Base-by-base conservation (phyloP, 2,329 filamentous ascomycete species). In the Colletotrichum gloeosporioides region DNA sequence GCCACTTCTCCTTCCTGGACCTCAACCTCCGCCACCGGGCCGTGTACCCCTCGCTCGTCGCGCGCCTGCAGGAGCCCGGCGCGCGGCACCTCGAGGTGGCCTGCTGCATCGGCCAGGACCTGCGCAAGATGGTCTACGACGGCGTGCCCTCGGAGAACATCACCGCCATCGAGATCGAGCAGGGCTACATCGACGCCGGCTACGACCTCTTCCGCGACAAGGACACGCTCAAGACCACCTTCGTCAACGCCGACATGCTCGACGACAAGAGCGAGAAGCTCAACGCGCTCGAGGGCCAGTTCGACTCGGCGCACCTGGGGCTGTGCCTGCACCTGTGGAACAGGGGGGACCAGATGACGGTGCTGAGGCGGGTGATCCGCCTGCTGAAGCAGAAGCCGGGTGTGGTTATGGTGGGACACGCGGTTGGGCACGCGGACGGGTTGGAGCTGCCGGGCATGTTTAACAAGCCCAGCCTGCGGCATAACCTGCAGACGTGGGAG, bases 71-170 rank as follows among this genome's bases (percentile, higher is more conserved):
- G 31, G 78, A 64, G 62, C 71, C 49, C 39, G 69, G 53, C 9
- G 77, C 77, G 4, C 69, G 57, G 12, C 80, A 81, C 68, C 70
- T 83, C 8, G 81, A 83, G 34, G 66, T 83, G 13, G 82, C 80
- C 15, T 82, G 81, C 66, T 82, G 81, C 71, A 79, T 83, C 34
- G 82, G 79, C 3, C 80, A 82, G 44, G 81, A 82, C 63, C 75
- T 83, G 12, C 80, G 81, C 8, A 71, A 79, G 64, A 71, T 82
- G 18, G 78, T 81, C 5, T 66, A 73, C 32, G 80, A 82, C 59
- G 81, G 81, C 16, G 78, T 80, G 5, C 78, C 78, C 9, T 75
- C 79, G 3, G 39, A 74, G 29, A 67, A 75, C 3, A 79, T 81
- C 7, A 64, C 74, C 13, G 82, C 78, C 76, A 71, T 80, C 12